A percentile compares a stretch with the other conserved stretches of the same genome.
Evolutionary conservation across 106 monocot species (phyloP).

Genomic region (Triglochin maritima): DNA sequence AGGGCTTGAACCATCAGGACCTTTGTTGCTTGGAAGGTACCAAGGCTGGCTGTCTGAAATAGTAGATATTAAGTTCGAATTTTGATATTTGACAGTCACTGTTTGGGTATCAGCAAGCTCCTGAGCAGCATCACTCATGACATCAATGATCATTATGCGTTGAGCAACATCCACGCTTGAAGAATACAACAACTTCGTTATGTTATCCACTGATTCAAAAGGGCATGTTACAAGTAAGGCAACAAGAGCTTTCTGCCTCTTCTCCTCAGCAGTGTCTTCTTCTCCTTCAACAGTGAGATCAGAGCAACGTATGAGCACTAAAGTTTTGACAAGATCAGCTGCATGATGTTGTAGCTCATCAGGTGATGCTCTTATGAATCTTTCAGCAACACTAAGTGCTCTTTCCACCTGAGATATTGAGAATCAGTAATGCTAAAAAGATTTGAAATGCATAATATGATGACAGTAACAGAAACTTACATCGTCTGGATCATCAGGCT

Average conservation of each 20-base stretch:
- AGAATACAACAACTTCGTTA: conserved; percentile 76
- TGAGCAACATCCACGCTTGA: conserved; percentile 84
- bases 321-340: conserved; percentile 65
- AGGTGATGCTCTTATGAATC: conserved; percentile 81
- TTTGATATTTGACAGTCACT: conserved; percentile 16
- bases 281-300: conserved; percentile 78
- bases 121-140: conserved; percentile 89
- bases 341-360: conserved; percentile 78
- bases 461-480: conserved; percentile 63
- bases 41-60: conserved; percentile 54
- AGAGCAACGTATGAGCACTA: conserved; percentile 71
- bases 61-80: conserved; percentile 43
- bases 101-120: conserved; percentile 65
- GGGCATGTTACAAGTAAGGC: conserved; percentile 75
- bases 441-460: background rate
- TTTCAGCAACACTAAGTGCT: conserved; percentile 73
- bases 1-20: conserved; percentile 66
- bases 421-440: background rate
- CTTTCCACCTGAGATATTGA: conserved; percentile 50
- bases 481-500: conserved; percentile 80
- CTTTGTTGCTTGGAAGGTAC: conserved; percentile 63
- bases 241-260: conserved; percentile 71
- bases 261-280: conserved; percentile 83
- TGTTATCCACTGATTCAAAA: conserved; percentile 75
- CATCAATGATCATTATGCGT: conserved; percentile 79